A percentile compares a stretch with the other conserved stretches of the same genome.
Evolutionary conservation across 192 early-diverging fungal species (phyloP).

Genomic region (Phlyctochytrium bullatum): DNA sequence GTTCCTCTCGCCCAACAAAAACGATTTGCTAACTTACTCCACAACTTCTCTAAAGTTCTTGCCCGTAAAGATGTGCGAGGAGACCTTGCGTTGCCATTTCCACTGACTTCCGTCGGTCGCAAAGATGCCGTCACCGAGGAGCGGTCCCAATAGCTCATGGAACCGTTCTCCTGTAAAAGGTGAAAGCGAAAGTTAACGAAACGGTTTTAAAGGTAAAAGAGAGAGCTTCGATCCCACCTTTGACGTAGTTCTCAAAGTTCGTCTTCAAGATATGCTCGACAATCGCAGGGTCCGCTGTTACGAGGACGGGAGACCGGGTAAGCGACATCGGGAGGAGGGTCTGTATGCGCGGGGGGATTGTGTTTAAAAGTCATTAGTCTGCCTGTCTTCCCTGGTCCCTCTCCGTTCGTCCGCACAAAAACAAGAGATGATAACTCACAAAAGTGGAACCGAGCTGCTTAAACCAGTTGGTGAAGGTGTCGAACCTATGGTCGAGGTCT

Average conservation of each 20-base stretch:
- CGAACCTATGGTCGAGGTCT: not conserved
- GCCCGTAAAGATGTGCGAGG: slow-evolving; percentile 39
- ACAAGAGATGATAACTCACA: not conserved
- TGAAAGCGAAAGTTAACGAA: too few relatives aligned
- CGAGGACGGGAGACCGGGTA: too few relatives aligned
- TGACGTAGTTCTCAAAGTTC: slow-evolving; percentile 34
- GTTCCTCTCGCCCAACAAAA: too few relatives aligned
- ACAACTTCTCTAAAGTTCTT: slow-evolving; percentile 31
- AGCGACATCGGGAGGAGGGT: too few relatives aligned
- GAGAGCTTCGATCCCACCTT: too few relatives aligned
- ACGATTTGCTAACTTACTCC: not conserved
- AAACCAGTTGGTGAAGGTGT: not conserved
- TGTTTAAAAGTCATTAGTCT: too few relatives aligned
- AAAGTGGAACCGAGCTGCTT: not conserved
- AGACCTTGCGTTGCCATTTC: slow-evolving; percentile 58
- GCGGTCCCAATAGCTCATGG: not conserved
- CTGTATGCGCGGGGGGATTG: too few relatives aligned
- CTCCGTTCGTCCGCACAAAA: too few relatives aligned
- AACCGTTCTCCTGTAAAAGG: slow-evolving; percentile 4
- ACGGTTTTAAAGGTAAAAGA: too few relatives aligned
- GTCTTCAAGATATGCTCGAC: too few relatives aligned
- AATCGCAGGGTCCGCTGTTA: too few relatives aligned
- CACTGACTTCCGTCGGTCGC: slow-evolving; percentile 64
- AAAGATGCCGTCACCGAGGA: slow-evolving; percentile 32
- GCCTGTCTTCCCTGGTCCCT: too few relatives aligned